phyloP scores from a whole-genome alignment of 208 protist species.

The Cochliopodium minus region DNA sequence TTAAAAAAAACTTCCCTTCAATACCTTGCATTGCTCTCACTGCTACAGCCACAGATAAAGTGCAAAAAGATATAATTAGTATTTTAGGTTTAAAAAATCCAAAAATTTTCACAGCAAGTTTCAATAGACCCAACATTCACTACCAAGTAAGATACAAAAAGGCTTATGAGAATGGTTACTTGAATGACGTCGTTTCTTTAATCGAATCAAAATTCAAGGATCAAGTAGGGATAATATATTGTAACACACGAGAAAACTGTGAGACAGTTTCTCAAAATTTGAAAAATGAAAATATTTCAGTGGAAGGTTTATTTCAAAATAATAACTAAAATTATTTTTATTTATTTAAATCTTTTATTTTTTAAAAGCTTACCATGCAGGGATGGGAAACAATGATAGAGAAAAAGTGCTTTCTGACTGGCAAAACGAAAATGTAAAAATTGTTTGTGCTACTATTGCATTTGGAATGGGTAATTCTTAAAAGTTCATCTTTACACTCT shows the following conservation, averaged over 20 bases:
- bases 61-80: not conserved
- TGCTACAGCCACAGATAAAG: not conserved
- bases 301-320: too few relatives aligned
- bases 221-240: not conserved
- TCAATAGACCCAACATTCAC: not conserved
- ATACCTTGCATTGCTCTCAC: not conserved
- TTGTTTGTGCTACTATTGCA: slow-evolving; percentile 55
- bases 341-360: too few relatives aligned
- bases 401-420: slow-evolving; percentile 26
- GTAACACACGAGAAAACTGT: not conserved
- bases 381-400: not conserved
- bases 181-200: not conserved
- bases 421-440: slow-evolving; percentile 21
- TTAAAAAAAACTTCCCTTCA: not conserved
- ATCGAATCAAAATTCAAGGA: not conserved
- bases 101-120: not conserved
- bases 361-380: slow-evolving; percentile 10
- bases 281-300: not conserved
- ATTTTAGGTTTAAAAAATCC: not conserved
- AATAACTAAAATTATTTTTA: too few relatives aligned
- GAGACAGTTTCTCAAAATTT: not conserved
- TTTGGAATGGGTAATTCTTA: slow-evolving; percentile 70
- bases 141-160: slow-evolving; percentile 6
- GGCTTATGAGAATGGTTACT: not conserved
- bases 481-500: too few relatives aligned